These are phyloP conservation scores for Aureobasidium sp. DNA, from an alignment of 2,329 filamentous ascomycete genomes.

Conservation along the genomic window DNA sequence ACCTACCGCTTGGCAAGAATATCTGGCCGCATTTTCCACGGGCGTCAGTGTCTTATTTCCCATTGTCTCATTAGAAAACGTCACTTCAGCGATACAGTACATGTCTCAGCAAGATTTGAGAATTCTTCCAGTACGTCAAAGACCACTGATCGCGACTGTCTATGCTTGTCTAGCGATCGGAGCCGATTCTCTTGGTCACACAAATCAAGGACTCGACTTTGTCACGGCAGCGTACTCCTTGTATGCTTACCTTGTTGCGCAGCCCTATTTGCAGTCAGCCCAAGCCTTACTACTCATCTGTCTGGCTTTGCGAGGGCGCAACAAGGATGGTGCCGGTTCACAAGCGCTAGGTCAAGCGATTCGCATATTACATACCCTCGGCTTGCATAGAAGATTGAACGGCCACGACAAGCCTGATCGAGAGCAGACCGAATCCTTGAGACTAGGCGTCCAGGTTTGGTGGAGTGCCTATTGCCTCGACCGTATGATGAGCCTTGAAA, in stretches of 20 bases:
- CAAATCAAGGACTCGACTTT: not conserved
- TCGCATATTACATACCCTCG: not conserved
- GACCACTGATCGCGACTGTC: not conserved
- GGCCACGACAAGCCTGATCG: not conserved
- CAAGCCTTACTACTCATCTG: conserved; percentile 3
- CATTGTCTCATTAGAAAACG: not conserved
- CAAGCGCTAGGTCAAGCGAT: conserved; percentile 11
- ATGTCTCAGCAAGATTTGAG: not conserved
- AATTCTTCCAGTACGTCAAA: not conserved
- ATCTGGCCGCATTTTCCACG: not conserved
- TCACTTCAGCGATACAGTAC: not conserved
- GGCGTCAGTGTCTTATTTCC: not conserved
- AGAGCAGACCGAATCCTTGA: not conserved
- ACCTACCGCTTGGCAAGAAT: not conserved
- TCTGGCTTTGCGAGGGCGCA: not conserved
- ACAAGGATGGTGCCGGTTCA: conserved; percentile 7
- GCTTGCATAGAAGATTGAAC: not conserved
- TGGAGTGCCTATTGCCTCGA: conserved; percentile 6
- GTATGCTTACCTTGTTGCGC: conserved; percentile 4
- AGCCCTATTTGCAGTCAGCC: not conserved
- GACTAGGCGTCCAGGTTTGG: not conserved
- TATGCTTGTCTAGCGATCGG: conserved; percentile 10
- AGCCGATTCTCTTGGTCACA: not conserved
- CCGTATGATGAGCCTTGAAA: not conserved
- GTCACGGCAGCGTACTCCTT: conserved; percentile 1